phyloP scores from a whole-genome alignment of 2,329 filamentous ascomycete species.

The Pseudogymnoascus sp. region DNA sequence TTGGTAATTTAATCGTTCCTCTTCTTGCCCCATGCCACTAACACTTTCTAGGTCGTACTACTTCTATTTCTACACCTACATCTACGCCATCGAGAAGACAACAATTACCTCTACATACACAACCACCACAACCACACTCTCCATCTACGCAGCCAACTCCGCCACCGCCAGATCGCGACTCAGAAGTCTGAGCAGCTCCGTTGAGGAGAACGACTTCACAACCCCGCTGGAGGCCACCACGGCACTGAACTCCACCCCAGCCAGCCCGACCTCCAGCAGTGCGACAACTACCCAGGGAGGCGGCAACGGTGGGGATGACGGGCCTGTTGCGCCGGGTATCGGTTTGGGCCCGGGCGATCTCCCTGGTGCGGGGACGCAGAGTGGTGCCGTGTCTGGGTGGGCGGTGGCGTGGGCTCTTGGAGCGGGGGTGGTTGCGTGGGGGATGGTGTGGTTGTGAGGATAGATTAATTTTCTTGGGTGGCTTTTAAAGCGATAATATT shows the following conservation, averaged over 20 bases:
- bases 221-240: neutral
- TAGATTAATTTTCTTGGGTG: neutral
- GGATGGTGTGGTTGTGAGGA: conserved; percentile 1
- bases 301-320: neutral
- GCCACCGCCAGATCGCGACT: neutral
- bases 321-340: neutral
- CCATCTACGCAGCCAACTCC: neutral
- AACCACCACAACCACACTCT: neutral
- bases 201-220: neutral
- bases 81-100: neutral
- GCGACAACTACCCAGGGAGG: neutral
- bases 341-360: neutral
- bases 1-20: neutral
- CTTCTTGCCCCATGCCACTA: neutral
- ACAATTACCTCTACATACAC: conserved; percentile 1
- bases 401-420: neutral
- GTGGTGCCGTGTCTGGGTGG: neutral
- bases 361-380: neutral
- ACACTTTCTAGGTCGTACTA: neutral
- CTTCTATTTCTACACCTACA: neutral
- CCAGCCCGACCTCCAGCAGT: neutral
- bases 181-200: neutral
- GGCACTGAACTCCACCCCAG: neutral
- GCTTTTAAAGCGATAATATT: too few species aligned
- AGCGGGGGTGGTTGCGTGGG: neutral